Evolutionary conservation across 75 land plant species (phyloP), one percentile per base, ranked within the genome.

Genomic region (Cunninghamia lanceolata): DNA sequence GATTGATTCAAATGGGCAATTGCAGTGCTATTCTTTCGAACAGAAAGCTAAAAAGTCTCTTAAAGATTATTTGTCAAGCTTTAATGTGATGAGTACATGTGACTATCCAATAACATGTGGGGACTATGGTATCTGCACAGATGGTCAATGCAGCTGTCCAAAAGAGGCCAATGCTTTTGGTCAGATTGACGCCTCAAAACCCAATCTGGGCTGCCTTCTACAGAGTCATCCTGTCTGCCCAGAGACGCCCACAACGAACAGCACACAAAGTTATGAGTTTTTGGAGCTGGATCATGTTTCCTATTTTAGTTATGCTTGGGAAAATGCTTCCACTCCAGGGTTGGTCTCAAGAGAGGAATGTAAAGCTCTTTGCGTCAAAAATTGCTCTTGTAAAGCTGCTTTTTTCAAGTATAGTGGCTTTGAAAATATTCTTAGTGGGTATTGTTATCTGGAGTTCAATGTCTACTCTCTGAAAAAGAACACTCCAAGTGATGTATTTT

Each of bases 331-430:
- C 17, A 81, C 39, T 16, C 2, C 9, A 1, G 53, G 19, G 32
- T 46, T 52, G n/a, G 36, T 21, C 45, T 86, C 82, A 82, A 34
- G 79, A 25, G 84, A 89, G 34, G 85, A 25, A 21, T 91, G 92
- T 85, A 87, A 87, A 63, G 38, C 77, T n/a, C 87, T 85, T 1
- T 91, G 92, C 39, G 38, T 87, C 56, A 82, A 83, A 45, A 87
- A 89, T 56, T 91, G 92, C 35, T 87, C 88, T 19, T 91, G 92
- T 30, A 85, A 85, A 85, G 92, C 89, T n/a, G 88, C 87, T 40
- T 46, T 88, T n/a, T 88, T 87, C 76, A 30, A 17, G 3, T 87
- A 81, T 83, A 73, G 2, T 34, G 5, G 0, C n/a, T 6, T 4
- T 39, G 9, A 2, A 0, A 87, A 88, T 75, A 0, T 3, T 56